Percentiles rank a stretch among this genome's conserved stretches.
Evolutionary conservation across 164 flowering plant genomes (phyloP).

Genomic region (Litsea cubeba): DNA sequence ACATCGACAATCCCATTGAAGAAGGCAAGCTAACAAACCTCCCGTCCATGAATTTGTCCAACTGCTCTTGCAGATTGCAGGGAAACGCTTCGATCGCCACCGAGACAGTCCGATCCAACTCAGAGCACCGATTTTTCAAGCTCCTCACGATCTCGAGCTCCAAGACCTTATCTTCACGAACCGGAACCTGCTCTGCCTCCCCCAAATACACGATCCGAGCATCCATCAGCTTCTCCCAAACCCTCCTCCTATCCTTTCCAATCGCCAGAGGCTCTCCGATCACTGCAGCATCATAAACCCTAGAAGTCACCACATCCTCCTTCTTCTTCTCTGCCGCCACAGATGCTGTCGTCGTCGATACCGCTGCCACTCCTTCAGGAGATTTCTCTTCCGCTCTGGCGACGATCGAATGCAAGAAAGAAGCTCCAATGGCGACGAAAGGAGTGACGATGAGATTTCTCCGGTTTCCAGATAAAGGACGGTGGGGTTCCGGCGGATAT

Average conservation of each 20-base stretch:
- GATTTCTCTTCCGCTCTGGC: conserved; percentile 52
- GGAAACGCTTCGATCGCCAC: conserved; percentile 90
- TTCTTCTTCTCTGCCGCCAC: conserved; percentile 8
- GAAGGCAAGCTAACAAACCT: conserved; percentile 33
- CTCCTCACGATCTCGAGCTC: conserved; percentile 81
- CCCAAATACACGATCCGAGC: conserved; percentile 84
- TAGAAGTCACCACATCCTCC: conserved; percentile 43
- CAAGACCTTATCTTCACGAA: conserved; percentile 69
- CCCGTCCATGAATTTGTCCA: conserved; percentile 61
- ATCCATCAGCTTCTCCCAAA: conserved; percentile 94
- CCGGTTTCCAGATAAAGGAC: conserved; percentile 17
- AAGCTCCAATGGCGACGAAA: conserved; percentile 46
- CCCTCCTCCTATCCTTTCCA: conserved; percentile 80
- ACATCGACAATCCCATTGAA: no score
- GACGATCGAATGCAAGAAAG: conserved; percentile 39
- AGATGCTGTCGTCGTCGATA: conserved; percentile 18
- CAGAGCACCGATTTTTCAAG: conserved; percentile 57
- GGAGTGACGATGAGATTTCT: conserved; percentile 58
- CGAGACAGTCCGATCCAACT: conserved; percentile 49
- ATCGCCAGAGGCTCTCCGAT: conserved; percentile 91
- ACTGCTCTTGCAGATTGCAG: conserved; percentile 61
- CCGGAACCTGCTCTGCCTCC: conserved; percentile 95
- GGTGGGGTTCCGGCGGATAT: not conserved
- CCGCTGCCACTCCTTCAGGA: conserved; percentile 15
- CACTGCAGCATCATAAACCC: conserved; percentile 87